These are phyloP conservation scores for Mycena galopus DNA, from an alignment of 768 basidiomycete species.

Conservation along the genomic window DNA sequence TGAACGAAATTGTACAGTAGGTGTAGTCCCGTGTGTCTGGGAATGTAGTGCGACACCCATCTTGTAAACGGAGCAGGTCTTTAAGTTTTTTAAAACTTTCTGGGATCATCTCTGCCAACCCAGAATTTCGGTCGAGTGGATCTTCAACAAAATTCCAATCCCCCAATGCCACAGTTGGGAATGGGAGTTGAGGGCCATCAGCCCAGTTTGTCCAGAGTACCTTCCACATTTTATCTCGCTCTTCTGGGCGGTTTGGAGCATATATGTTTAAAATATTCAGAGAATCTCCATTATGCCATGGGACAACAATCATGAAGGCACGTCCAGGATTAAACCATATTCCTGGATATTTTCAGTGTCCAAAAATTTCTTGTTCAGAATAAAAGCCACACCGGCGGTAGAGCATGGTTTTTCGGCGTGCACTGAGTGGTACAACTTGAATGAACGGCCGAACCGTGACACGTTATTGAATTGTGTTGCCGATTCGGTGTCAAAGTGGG, in stretches of 20 bases:
- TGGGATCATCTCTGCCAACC: neutral
- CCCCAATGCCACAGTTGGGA: slow-evolving; percentile 27
- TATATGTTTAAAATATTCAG: neutral
- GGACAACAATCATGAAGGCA: neutral
- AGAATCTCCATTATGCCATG: neutral
- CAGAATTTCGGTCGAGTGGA: slow-evolving; percentile 32
- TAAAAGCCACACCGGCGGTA: neutral
- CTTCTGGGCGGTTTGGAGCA: neutral
- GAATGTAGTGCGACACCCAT: too few species aligned
- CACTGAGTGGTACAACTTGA: neutral
- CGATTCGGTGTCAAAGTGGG: too few species aligned
- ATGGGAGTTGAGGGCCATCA: neutral
- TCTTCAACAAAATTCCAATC: slow-evolving; percentile 47
- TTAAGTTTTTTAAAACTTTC: neutral
- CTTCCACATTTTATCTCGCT: neutral
- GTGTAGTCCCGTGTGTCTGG: too few species aligned
- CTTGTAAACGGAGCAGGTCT: too few species aligned
- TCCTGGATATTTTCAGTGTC: neutral
- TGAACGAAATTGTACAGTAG: too few species aligned
- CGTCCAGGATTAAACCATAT: neutral
- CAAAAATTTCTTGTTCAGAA: neutral
- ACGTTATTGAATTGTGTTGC: neutral
- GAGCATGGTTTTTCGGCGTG: neutral
- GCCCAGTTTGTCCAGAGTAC: neutral
- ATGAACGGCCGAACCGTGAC: neutral